Percentiles rank a stretch among this genome's conserved stretches.
phyloP scores from a whole-genome alignment of 192 early-diverging fungal species.

The Pecoramyces ruminantium region DNA sequence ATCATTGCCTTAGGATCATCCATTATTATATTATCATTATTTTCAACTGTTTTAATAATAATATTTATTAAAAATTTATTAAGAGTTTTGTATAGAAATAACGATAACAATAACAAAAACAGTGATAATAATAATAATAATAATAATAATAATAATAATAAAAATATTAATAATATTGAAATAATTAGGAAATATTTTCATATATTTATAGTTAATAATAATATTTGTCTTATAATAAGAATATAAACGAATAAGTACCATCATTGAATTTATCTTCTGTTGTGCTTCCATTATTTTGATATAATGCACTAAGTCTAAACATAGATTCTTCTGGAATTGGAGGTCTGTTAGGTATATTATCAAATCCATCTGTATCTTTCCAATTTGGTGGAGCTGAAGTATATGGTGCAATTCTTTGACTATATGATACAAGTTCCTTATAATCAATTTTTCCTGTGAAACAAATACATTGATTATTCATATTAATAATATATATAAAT shows the following conservation, averaged over 20 bases:
- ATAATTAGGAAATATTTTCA: too few species aligned
- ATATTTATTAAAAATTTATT: too few species aligned
- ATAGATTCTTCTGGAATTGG: neutral
- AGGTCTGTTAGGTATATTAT: neutral
- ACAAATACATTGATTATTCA: too few species aligned
- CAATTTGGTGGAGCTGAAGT: neutral
- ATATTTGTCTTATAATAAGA: too few species aligned
- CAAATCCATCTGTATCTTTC: neutral
- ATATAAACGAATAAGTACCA: neutral
- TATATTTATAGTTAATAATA: too few species aligned
- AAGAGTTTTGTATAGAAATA: too few species aligned
- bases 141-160: neutral
- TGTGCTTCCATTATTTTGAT: neutral
- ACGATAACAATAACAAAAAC: too few species aligned
- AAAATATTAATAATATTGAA: too few species aligned
- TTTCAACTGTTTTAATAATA: neutral
- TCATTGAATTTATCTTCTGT: neutral
- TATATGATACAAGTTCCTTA: neutral
- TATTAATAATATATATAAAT: too few species aligned
- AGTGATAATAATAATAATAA: too few species aligned
- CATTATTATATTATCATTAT: neutral
- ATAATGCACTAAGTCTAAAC: neutral
- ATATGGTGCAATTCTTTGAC: neutral
- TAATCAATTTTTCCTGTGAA: neutral
- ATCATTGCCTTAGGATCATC: neutral